Evolutionary conservation across 1,139 yeast species (phyloP).

Genomic region (Pichia terricola): DNA sequence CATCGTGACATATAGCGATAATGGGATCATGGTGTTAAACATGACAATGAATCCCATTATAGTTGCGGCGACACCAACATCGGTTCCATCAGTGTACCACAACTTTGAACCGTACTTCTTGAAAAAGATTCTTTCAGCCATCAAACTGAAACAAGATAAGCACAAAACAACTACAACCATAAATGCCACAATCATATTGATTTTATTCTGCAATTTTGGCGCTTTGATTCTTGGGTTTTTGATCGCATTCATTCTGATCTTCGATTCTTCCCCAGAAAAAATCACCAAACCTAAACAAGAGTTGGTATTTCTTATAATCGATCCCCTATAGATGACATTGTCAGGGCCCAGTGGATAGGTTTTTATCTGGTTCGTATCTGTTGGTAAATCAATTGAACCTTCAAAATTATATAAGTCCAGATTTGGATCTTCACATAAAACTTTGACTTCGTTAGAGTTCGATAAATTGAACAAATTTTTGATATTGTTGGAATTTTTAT

Average conservation of each 20-base stretch:
- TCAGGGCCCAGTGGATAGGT: slow-evolving; percentile 64
- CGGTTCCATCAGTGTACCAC: slow-evolving; percentile 70
- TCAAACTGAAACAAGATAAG: slow-evolving; percentile 70
- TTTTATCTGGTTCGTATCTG: slow-evolving; percentile 22
- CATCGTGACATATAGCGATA: slow-evolving; percentile 92
- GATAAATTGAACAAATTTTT: slow-evolving; percentile 41
- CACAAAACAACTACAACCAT: slow-evolving; percentile 78
- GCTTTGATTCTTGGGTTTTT: slow-evolving; percentile 86
- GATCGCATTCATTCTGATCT: slow-evolving; percentile 89
- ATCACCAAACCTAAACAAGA: slow-evolving; percentile 69
- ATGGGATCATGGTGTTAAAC: slow-evolving; percentile 93
- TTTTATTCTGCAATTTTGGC: slow-evolving; percentile 77
- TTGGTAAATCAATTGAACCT: slow-evolving; percentile 43
- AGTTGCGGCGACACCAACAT: slow-evolving; percentile 84
- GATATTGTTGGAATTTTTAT: slow-evolving; percentile 40
- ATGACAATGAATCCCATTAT: slow-evolving; percentile 93
- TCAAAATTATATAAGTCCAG: slow-evolving; percentile 85
- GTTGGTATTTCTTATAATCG: slow-evolving; percentile 74
- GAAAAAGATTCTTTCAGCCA: slow-evolving; percentile 60
- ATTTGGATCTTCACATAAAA: slow-evolving; percentile 85
- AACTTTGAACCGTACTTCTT: slow-evolving; percentile 35
- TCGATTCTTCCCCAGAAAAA: slow-evolving; percentile 93
- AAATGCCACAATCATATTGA: slow-evolving; percentile 73
- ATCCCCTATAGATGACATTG: slow-evolving; percentile 80
- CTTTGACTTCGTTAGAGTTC: slow-evolving; percentile 27